Percentiles rank a stretch among this genome's conserved stretches.
Conservation (phyloP, 257 asterid genomes). For the Asclepias syriaca region DNA sequence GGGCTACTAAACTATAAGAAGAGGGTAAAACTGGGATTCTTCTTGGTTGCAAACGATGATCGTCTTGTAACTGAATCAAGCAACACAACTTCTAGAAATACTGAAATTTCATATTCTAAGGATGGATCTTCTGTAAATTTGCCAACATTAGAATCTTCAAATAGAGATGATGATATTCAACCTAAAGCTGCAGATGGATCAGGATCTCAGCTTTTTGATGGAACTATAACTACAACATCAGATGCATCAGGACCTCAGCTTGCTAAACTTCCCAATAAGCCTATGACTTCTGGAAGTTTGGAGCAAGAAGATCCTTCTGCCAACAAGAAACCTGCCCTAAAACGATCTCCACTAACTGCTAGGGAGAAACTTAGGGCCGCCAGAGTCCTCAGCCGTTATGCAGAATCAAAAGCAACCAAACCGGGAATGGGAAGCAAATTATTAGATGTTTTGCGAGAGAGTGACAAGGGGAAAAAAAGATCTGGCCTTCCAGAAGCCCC, state of each 20-base stretch:
- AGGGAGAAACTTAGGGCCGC: constrained; percentile 95
- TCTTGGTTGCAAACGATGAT: constrained; percentile 44
- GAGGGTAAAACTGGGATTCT: constrained; percentile 26
- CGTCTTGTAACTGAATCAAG: constrained; percentile 35
- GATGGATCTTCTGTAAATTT: constrained; percentile 19
- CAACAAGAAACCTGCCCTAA: constrained; percentile 33
- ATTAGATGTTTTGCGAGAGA: constrained; percentile 60
- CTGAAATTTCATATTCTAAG: constrained; percentile 24
- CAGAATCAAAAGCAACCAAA: constrained; percentile 60
- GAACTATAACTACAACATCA: constrained; percentile 6
- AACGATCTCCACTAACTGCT: constrained; percentile 69
- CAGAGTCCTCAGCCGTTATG: constrained; percentile 79
- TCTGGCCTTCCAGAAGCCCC: constrained; percentile 89
- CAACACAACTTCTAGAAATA: constrained; percentile 24
- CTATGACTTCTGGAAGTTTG: constrained; percentile 22
- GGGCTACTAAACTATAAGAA: constrained; percentile 25
- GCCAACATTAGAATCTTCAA: constrained; percentile 19
- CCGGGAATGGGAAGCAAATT: constrained; percentile 63
- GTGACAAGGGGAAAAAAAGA: constrained; percentile 73
- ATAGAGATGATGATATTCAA: constrained; percentile 18
- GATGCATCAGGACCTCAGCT: constrained; percentile 17
- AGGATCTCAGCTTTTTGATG: constrained; percentile 7
- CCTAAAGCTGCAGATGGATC: constrained; percentile 1
- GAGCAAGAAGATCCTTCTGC: constrained; percentile 28
- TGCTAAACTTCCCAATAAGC: constrained; percentile 20